These are phyloP conservation scores for Solanum pinnatisectum DNA, from an alignment of 257 asterid genomes.

Conservation along the genomic window DNA sequence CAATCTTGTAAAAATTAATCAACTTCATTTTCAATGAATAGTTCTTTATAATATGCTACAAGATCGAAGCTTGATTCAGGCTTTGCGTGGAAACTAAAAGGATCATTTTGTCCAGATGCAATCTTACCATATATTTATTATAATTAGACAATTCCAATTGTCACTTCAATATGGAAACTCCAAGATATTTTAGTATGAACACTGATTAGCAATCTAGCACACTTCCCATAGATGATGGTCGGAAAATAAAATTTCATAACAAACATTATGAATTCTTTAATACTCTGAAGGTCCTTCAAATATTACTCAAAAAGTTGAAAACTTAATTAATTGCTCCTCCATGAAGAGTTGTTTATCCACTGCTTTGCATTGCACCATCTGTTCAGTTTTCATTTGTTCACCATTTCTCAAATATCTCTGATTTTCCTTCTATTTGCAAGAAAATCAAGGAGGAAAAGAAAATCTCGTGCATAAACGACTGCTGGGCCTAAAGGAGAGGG, in stretches of 20 bases:
- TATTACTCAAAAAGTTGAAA: neutral
- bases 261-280: neutral
- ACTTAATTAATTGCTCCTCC: neutral
- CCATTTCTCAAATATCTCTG: neutral
- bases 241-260: neutral
- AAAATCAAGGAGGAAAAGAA: neutral
- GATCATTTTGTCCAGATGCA: neutral
- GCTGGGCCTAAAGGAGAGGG: neutral
- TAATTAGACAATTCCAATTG: neutral
- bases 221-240: neutral
- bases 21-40: neutral
- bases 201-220: neutral
- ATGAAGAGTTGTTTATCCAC: neutral
- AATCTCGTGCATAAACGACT: neutral
- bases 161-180: neutral
- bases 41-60: neutral
- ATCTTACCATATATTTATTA: neutral
- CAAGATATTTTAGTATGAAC: neutral
- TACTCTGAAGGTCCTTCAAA: neutral
- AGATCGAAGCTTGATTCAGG: neutral
- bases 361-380: neutral
- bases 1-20: neutral
- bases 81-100: neutral
- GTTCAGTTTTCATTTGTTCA: neutral
- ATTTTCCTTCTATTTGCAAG: neutral